Conservation (phyloP, 495 filamentous ascomycete species). For the Xylaria cubensis region DNA sequence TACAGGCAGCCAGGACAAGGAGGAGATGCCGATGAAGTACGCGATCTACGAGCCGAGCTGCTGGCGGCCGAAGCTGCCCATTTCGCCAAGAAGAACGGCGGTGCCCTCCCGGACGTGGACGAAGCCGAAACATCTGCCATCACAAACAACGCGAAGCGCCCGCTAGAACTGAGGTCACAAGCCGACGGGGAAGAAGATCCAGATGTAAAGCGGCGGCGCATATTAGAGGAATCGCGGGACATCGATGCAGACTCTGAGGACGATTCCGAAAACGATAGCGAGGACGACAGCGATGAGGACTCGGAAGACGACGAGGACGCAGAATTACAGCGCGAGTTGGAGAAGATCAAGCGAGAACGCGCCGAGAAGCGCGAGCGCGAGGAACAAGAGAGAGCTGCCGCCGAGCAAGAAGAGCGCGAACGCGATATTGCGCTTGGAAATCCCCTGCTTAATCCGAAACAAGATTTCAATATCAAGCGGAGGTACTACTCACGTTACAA, state of each 20-base stretch:
- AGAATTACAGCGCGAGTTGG: slow-evolving; percentile 87
- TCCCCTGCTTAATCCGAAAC: slow-evolving; percentile 79
- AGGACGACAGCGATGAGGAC: slow-evolving; percentile 71
- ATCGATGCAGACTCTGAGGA: slow-evolving; percentile 89
- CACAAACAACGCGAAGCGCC: slow-evolving; percentile 65
- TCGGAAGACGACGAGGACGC: slow-evolving; percentile 91
- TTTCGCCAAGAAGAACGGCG: slow-evolving; percentile 81
- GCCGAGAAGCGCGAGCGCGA: slow-evolving; percentile 85
- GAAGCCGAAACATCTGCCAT: slow-evolving; percentile 47
- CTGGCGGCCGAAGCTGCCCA: slow-evolving; percentile 86
- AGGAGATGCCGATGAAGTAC: slow-evolving; percentile 75
- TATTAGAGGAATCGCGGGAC: slow-evolving; percentile 86
- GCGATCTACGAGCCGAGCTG: slow-evolving; percentile 90
- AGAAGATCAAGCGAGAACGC: slow-evolving; percentile 91
- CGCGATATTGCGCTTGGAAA: slow-evolving; percentile 91
- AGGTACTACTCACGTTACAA: slow-evolving; percentile 41
- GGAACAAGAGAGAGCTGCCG: slow-evolving; percentile 76
- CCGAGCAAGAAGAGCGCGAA: slow-evolving; percentile 83
- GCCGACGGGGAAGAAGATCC: slow-evolving; percentile 67
- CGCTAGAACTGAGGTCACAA: slow-evolving; percentile 56
- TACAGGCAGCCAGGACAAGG: slow-evolving; percentile 85
- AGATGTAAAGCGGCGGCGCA: slow-evolving; percentile 82
- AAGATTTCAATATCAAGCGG: slow-evolving; percentile 76
- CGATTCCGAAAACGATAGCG: slow-evolving; percentile 58
- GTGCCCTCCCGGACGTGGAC: slow-evolving; percentile 43